These are phyloP conservation scores for Fusarium decemcellulare DNA, from an alignment of 2,329 filamentous ascomycete species.

Conservation along the genomic window DNA sequence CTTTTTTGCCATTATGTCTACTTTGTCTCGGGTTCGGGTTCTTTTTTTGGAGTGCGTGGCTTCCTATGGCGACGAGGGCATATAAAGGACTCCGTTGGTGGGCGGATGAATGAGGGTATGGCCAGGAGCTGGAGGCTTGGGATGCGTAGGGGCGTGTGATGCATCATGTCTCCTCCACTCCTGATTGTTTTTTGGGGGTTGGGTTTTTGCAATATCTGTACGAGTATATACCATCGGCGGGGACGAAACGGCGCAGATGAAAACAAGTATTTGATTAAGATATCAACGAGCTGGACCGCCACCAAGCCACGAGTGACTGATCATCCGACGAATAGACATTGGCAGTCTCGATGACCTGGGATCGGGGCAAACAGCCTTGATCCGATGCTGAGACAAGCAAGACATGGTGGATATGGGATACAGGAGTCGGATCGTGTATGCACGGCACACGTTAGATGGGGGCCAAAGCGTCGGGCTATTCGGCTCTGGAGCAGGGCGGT, in stretches of 20 bases:
- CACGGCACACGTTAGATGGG: neutral
- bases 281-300: constrained; percentile 26
- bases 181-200: constrained; percentile 6
- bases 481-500: neutral
- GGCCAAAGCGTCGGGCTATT: neutral
- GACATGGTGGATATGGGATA: no score
- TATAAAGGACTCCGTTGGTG: constrained; percentile 11
- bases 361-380: no score
- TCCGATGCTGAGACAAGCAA: neutral
- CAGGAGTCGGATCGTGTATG: no score
- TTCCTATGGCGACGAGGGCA: constrained; percentile 6
- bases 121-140: constrained; percentile 3
- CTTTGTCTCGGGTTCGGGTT: constrained; percentile 19
- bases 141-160: constrained; percentile 3
- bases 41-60: constrained; percentile 14
- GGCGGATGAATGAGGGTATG: constrained; percentile 7
- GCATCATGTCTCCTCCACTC: constrained; percentile 13
- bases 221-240: constrained; percentile 41
- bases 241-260: constrained; percentile 37
- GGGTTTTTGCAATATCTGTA: constrained; percentile 30
- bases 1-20: constrained; percentile 31
- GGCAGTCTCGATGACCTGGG: neutral
- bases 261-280: constrained; percentile 35
- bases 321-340: neutral
- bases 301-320: constrained; percentile 14